A percentile compares a stretch with the other conserved stretches of the same genome.
Conservation (phyloP, 352 stramenopile genomes). For the Pilasporangium apinafurcum region DNA sequence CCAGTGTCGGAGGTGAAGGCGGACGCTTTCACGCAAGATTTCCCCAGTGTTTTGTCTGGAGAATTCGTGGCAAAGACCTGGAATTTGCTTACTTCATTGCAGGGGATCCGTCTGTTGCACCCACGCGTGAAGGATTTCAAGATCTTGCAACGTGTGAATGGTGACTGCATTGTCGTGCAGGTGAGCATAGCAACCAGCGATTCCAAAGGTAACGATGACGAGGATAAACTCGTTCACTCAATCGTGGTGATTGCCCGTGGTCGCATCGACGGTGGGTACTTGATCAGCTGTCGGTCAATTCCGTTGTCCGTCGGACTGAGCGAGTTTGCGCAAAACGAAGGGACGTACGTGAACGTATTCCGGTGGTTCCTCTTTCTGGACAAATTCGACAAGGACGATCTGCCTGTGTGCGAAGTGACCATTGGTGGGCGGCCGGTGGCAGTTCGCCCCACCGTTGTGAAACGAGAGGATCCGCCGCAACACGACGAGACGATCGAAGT, state of each 20-base stretch:
- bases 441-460: conserved; percentile 32
- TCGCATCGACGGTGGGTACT: conserved; percentile 49
- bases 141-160: conserved; percentile 48
- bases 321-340: conserved; percentile 38
- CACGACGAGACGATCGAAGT: conserved; percentile 63
- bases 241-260: conserved; percentile 56
- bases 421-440: no score
- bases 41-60: conserved; percentile 27
- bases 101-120: conserved; percentile 52
- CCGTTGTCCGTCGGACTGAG: conserved; percentile 34
- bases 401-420: conserved; percentile 67
- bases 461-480: conserved; percentile 43
- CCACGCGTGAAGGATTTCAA: conserved; percentile 33
- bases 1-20: no score
- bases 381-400: not conserved
- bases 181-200: conserved; percentile 28
- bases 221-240: conserved; percentile 35
- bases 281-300: conserved; percentile 67
- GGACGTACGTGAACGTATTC: conserved; percentile 52
- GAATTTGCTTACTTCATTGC: conserved; percentile 43
- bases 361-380: conserved; percentile 80
- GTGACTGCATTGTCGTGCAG: conserved; percentile 54
- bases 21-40: conserved; percentile 49
- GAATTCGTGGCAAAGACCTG: conserved; percentile 70
- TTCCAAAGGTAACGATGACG: no score